Conservation (phyloP, 2,329 filamentous ascomycete species). For the Fusarium brevicatenulatum region DNA sequence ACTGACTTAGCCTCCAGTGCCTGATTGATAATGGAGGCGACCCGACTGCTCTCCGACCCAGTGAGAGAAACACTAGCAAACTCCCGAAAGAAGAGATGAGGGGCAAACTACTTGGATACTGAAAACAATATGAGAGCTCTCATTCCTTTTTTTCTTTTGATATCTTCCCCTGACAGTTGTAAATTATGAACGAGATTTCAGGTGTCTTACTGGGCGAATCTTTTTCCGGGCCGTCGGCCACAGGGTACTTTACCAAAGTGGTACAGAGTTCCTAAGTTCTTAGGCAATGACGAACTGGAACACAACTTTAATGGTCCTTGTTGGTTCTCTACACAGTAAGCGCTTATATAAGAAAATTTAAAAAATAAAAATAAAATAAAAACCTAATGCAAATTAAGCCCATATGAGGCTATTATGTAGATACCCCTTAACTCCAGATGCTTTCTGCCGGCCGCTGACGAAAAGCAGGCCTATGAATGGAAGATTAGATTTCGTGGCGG, state of each 20-base stretch:
- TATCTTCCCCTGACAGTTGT: not conserved
- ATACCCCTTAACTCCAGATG: not conserved
- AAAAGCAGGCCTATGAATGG: conserved; percentile 37
- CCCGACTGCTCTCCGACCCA: not conserved
- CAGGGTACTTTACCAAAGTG: not conserved
- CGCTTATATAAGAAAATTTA: not conserved
- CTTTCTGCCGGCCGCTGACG: conserved; percentile 28
- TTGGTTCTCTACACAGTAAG: not conserved
- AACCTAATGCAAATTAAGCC: not conserved
- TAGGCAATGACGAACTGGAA: not conserved
- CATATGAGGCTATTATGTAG: not conserved
- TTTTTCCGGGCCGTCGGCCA: not conserved
- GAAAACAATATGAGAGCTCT: not conserved
- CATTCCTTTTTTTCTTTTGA: not conserved
- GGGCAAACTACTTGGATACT: not conserved
- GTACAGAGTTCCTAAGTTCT: not conserved
- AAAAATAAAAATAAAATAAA: not conserved
- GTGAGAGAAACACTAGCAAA: not conserved
- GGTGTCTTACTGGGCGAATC: not conserved
- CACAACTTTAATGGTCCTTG: not conserved
- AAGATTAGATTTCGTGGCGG: conserved; percentile 33
- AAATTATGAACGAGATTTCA: not conserved
- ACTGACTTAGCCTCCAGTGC: not conserved
- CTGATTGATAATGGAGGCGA: not conserved
- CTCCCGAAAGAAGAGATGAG: not conserved